Conservation (phyloP, 805 yeast species). For the Candida peoriensis region DNA sequence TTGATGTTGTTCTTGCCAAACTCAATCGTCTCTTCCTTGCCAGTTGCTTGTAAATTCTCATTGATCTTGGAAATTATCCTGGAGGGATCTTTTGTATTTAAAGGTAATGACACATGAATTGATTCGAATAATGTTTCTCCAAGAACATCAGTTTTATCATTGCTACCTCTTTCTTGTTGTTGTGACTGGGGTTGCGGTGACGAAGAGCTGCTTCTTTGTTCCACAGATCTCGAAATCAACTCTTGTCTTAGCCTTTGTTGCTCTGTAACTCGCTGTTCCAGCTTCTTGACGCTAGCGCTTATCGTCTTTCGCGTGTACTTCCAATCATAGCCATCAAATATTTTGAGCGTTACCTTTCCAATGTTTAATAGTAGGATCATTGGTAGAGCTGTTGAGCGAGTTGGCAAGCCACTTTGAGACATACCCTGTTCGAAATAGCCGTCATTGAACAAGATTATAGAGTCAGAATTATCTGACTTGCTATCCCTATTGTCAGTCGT, state of each 20-base stretch:
- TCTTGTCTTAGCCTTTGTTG: constrained; percentile 10
- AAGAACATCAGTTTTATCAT: constrained; percentile 31
- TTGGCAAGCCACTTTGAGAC: neutral
- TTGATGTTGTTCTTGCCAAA: constrained; percentile 26
- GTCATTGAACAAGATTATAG: constrained; percentile 20
- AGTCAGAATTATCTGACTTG: constrained; percentile 16
- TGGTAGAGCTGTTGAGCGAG: constrained; percentile 6
- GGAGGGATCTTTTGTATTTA: constrained; percentile 34
- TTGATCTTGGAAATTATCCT: constrained; percentile 51
- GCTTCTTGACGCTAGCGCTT: constrained; percentile 54
- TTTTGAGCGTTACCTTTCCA: constrained; percentile 36
- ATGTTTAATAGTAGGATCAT: constrained; percentile 25
- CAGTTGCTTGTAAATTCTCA: constrained; percentile 33
- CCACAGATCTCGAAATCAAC: constrained; percentile 1
- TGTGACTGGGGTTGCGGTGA: constrained; percentile 5
- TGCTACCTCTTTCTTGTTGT: constrained; percentile 7
- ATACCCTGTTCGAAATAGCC: constrained; percentile 17
- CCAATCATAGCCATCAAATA: constrained; percentile 95
- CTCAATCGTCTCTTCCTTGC: constrained; percentile 13
- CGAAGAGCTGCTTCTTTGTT: too few relatives aligned
- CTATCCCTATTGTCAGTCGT: neutral
- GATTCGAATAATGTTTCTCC: constrained; percentile 75
- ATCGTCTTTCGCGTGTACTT: constrained; percentile 66
- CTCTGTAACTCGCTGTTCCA: constrained; percentile 44
- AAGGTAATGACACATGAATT: constrained; percentile 61